Conservation (phyloP, 2,329 filamentous ascomycete genomes). For the Didymella pomorum region DNA sequence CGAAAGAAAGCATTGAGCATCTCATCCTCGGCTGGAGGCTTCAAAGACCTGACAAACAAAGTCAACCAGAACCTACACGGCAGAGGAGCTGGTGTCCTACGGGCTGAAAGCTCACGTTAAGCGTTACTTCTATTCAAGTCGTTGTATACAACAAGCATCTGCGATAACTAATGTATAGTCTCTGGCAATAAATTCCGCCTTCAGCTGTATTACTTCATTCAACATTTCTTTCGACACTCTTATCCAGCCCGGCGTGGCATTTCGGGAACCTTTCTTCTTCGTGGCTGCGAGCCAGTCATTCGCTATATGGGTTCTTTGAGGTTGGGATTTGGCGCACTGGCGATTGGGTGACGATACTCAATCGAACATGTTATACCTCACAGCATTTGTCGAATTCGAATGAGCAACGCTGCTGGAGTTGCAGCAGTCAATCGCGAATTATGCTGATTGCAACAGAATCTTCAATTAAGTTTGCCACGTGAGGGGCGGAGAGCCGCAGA, state of each 20-base stretch:
- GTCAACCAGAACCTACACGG: constrained; percentile 58
- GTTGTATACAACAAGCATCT: constrained; percentile 29
- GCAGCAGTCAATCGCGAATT: neutral
- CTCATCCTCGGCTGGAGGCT: constrained; percentile 49
- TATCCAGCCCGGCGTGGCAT: constrained; percentile 18
- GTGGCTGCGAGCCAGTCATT: constrained; percentile 22
- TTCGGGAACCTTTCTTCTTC: constrained; percentile 10
- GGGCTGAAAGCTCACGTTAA: constrained; percentile 54
- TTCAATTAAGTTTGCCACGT: neutral
- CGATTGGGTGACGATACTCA: constrained; percentile 37
- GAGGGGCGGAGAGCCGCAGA: neutral
- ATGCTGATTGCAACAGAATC: neutral
- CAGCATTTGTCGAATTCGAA: neutral
- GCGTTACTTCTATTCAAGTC: constrained; percentile 10
- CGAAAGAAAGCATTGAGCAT: constrained; percentile 54
- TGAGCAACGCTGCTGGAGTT: neutral
- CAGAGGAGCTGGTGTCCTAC: constrained; percentile 55
- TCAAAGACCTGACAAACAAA: constrained; percentile 56
- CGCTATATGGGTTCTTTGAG: constrained; percentile 38
- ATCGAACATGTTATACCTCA: constrained; percentile 21
- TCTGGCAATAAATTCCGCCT: constrained; percentile 34
- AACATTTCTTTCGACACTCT: constrained; percentile 14
- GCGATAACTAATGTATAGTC: constrained; percentile 48
- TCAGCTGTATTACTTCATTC: constrained; percentile 35
- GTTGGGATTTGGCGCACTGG: constrained; percentile 29